Base-by-base conservation (phyloP, 352 stramenopile species). In the Phytopythium helicoides region DNA sequence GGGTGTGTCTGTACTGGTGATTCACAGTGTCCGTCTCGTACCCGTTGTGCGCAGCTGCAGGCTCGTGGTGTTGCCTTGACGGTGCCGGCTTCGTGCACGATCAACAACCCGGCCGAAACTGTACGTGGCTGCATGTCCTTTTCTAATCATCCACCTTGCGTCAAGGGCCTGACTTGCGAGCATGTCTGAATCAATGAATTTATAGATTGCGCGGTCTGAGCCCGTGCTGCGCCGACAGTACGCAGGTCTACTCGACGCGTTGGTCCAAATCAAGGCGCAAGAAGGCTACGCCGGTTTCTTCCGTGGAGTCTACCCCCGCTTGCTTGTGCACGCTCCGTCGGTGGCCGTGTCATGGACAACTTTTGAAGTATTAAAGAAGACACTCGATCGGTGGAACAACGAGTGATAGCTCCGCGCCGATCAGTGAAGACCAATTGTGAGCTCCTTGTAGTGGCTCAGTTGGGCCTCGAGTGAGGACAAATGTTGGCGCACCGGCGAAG, bases 281-380 rank as follows among this genome's bases (percentile, higher is more conserved):
- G 97, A 99, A 64, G 97, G 97, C 33, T 68, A 78, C 14, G 62
- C 72, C 2, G 97, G 94, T 46, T 98, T 99, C 60, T 99, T 98
- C 70, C 84, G 96, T 18, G 97, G 97, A 19, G 76, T 98, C 19
- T 77, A 90, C 25, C 94, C 97, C 16, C 83, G 97, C 28, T 60
- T 99, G 52, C 73, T 98, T 54, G 90, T 98, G 18, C 95, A 99
- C 55, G 95, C 97, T 31, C 97, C 97, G 21, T 97, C 92, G 28
- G 97, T 99, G 37, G 97, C 97, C 7, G 97, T 99, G 54, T 98
- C 91, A 36, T 99, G 97, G 97, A 99, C 97, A 44, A 98, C 96
- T 31, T 99, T 99, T 80, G 97, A 99, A 91, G 83, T 94, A 74
- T 86, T 94, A 71, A 94, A 94, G 69, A 94, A 94, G 67, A 87